Percentiles rank a stretch among this genome's conserved stretches.
phyloP scores from a whole-genome alignment of 2,329 filamentous ascomycete species.

The Apiospora hydei region DNA sequence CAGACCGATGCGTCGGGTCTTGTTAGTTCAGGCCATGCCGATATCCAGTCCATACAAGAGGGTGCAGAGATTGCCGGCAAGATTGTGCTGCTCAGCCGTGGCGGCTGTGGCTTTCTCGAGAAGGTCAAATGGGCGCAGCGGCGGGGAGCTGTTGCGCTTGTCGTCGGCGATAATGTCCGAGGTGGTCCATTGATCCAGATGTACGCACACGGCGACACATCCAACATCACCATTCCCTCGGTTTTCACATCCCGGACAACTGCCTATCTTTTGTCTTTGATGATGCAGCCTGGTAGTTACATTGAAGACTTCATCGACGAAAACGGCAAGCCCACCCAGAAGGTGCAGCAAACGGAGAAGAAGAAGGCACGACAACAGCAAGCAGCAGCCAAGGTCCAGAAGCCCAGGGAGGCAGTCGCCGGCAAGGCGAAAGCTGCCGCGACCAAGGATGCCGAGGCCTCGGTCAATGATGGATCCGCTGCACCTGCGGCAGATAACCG shows the following conservation, averaged over 20 bases:
- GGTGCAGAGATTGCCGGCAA: slow-evolving; percentile 92
- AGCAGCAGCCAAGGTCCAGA: slow-evolving; percentile 38
- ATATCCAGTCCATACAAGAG: slow-evolving; percentile 92
- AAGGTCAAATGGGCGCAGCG: slow-evolving; percentile 98
- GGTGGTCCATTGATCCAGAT: slow-evolving; percentile 93
- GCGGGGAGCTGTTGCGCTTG: slow-evolving; percentile 85
- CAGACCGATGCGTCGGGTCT: slow-evolving; percentile 45
- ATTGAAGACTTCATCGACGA: slow-evolving; percentile 67
- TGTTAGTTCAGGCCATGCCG: slow-evolving; percentile 69
- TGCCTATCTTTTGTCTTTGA: slow-evolving; percentile 87
- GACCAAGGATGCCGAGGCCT: slow-evolving; percentile 36
- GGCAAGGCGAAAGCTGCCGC: slow-evolving; percentile 37
- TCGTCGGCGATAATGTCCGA: slow-evolving; percentile 91
- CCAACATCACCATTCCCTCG: slow-evolving; percentile 91
- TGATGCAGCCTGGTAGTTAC: slow-evolving; percentile 76
- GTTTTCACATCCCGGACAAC: slow-evolving; percentile 96
- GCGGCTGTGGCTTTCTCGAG: slow-evolving; percentile 94
- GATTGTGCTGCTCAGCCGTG: slow-evolving; percentile 87
- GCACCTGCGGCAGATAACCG: slow-evolving; percentile 33
- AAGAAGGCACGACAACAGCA: slow-evolving; percentile 38
- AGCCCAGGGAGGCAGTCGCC: slow-evolving; percentile 37
- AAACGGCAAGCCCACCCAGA: slow-evolving; percentile 63
- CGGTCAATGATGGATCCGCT: slow-evolving; percentile 32
- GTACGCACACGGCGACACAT: slow-evolving; percentile 97
- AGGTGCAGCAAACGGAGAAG: slow-evolving; percentile 58